Base-by-base conservation (phyloP, 129 eudicot species). In the Flaveria bidentis region DNA sequence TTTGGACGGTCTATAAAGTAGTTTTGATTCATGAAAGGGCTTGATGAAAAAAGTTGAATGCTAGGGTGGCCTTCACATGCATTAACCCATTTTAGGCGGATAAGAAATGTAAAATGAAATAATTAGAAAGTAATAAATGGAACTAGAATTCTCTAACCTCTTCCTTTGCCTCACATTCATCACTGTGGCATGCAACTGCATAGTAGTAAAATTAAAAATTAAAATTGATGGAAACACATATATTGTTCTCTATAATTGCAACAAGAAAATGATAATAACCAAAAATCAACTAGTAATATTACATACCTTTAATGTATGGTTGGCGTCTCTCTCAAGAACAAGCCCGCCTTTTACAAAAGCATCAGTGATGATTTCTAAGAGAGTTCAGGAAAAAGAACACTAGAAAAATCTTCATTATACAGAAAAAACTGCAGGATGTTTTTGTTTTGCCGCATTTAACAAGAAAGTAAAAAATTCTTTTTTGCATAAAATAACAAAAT, bases 141-240 rank as follows among this genome's bases (percentile, higher is more conserved):
- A 73, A 71, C 3, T 18, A 64, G 39, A 15, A 33, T 1, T 58
- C 15, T 15, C 6, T 69, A 47, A 94, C 98, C 98, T 84, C 84
- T 87, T 91, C 55, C 98, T 84, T 83, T 87, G 93, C 26, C 91
- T 86, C 23, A 88, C 87, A 78, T 94, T 94, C 98, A 94, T 94
- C 62, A 94, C 69, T 14, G 98, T 94, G 45, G 98, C 97, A 80
- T 94, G 98, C 89, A 94, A 76, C 98, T 94, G 93, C 92, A 86
- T 75, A 5, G 69, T 30, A 63, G 11, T 63, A 63, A 15, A 61
- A 1, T 63, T 6, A 28, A 63, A 63, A 6, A 14, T 14, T 6
- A 14, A 5, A 15, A 13, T 6, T 15, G 30, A 63, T 15, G 1
- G 2, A 63, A 30, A 30, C 46, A 57, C 14, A 16, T 47, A 18